Evolutionary conservation across 225 moss, liverwort and hornwort genomes (phyloP), one percentile per base, ranked within the genome.

Genomic region (Lunularia cruciata): DNA sequence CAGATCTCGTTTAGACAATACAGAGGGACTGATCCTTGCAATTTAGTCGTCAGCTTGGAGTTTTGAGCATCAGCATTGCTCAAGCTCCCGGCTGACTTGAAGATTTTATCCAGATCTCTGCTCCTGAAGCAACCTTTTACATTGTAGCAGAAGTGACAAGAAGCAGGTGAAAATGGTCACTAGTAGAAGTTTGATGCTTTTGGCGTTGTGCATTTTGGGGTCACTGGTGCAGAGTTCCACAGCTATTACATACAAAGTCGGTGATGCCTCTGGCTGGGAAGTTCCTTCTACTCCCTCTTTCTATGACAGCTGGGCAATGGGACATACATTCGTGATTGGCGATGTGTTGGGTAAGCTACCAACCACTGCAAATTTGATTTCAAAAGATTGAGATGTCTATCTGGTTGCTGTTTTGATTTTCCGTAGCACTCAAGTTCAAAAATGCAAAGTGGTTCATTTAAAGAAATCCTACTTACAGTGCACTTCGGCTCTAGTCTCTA

Each of bases 201-300:
- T 61, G 1, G n/a, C 42, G 5, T 40, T 61, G 5, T 61, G 25
- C 11, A 13, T 61, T 61, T 18, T 61, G 25, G 61, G 61, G 42
- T 23, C 61, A 25, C 38, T 61, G 25, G 61, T 61, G 25, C 39
- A 39, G 11, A 40, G 61, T 40, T 61, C 61, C 39, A 38, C 39
- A 11, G 61, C 61, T 40, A 6, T 40, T 36, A 26, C 12, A 12
- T 10, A 61, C 61, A 61, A 39, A 4, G 9, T 61, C 6, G 43
- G 43, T 10, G 43, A 43, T 43, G 11, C 43, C 43, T 11, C 43
- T 10, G 3, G 35, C 10, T 61, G 61, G 61, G 25, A 2, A 4
- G 42, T 61, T 40, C 61, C 61, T 5, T 0, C n/a, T 61, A 23
- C 11, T 39, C 1, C 40, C 3, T 11, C 61, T 2, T 61, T 39